These are phyloP conservation scores for Cladophialophora exuberans DNA, from an alignment of 2,329 filamentous ascomycete species.

Conservation along the genomic window DNA sequence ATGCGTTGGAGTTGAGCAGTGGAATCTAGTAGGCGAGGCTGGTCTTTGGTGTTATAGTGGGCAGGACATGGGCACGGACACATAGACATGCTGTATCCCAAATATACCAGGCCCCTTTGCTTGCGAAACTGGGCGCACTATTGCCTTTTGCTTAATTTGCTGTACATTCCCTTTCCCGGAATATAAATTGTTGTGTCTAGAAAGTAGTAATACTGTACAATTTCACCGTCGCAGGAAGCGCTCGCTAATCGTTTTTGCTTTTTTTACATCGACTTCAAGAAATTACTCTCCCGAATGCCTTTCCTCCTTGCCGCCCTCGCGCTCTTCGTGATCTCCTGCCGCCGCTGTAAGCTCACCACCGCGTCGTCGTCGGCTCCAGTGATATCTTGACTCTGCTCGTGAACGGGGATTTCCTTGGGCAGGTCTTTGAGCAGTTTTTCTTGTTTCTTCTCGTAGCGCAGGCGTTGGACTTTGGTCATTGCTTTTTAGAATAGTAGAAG, in stretches of 20 bases:
- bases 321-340: constrained; percentile 48
- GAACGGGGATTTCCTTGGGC: constrained; percentile 47
- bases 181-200: too few relatives aligned
- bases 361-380: constrained; percentile 45
- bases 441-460: constrained; percentile 51
- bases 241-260: too few relatives aligned
- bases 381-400: constrained; percentile 51
- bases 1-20: background rate
- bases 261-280: constrained; percentile 50
- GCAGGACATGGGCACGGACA: too few relatives aligned
- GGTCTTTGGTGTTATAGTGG: too few relatives aligned
- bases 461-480: constrained; percentile 53
- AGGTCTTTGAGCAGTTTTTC: constrained; percentile 44
- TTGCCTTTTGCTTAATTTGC: too few relatives aligned
- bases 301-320: constrained; percentile 50
- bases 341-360: constrained; percentile 41
- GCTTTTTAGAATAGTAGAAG: constrained; percentile 2
- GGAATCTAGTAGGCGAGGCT: too few relatives aligned
- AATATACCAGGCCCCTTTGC: too few relatives aligned
- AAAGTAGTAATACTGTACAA: too few relatives aligned
- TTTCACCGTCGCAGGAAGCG: too few relatives aligned
- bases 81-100: too few relatives aligned
- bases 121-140: too few relatives aligned
- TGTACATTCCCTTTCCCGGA: too few relatives aligned
- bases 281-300: constrained; percentile 51